A percentile compares a stretch with the other conserved stretches of the same genome.
phyloP scores from a whole-genome alignment of 768 basidiomycete species.

The Phanerochaete carnosa region DNA sequence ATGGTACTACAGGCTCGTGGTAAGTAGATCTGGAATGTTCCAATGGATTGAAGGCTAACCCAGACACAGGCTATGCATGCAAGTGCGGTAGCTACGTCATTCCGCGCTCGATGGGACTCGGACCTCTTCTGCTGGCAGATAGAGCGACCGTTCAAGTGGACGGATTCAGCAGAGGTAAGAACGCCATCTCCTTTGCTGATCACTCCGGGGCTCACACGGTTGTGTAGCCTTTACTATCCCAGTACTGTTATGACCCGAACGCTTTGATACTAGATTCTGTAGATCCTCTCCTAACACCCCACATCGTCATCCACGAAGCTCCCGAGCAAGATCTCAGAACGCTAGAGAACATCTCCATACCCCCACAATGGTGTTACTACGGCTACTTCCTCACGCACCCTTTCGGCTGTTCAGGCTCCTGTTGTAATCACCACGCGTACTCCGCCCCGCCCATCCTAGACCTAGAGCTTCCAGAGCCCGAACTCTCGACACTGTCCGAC shows the following conservation, averaged over 20 bases:
- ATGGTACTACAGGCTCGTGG: constrained; percentile 27
- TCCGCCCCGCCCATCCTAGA: background rate
- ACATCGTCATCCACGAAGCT: constrained; percentile 21
- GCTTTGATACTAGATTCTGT: constrained; percentile 42
- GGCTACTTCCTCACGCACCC: background rate
- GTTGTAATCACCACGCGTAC: background rate
- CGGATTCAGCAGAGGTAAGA: constrained; percentile 49
- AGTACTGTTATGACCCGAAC: constrained; percentile 23
- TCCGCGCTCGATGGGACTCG: constrained; percentile 38
- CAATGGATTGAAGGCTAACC: background rate
- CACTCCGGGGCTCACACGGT: background rate
- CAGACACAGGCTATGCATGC: constrained; percentile 25
- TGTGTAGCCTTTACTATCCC: constrained; percentile 31
- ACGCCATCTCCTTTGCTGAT: background rate
- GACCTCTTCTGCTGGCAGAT: constrained; percentile 27
- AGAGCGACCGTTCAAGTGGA: constrained; percentile 45
- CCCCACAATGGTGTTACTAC: constrained; percentile 13
- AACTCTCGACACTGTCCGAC: background rate
- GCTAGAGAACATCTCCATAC: constrained; percentile 2
- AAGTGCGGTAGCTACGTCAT: constrained; percentile 31
- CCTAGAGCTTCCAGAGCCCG: background rate
- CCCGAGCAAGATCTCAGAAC: constrained; percentile 11
- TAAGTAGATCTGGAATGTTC: constrained; percentile 23
- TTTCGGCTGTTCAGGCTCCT: background rate
- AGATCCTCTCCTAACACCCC: constrained; percentile 26